Base-by-base conservation (phyloP, 495 filamentous ascomycete genomes). In the Penicillium pancosmium region DNA sequence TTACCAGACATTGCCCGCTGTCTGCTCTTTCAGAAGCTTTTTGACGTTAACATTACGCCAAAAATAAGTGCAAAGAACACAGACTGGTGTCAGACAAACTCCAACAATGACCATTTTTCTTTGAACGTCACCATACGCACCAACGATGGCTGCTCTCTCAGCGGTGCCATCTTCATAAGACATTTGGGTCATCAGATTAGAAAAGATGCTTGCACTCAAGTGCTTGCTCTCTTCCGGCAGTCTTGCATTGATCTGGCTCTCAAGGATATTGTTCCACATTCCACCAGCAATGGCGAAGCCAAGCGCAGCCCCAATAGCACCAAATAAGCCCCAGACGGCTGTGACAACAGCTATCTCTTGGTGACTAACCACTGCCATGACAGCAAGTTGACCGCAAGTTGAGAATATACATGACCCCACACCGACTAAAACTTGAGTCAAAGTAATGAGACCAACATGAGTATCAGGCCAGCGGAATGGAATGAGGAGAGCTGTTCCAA, bases 401-500 rank as follows among this genome's bases (percentile, higher is more conserved):
- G 87, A 43, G n/a, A 84, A 68, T 5, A 77, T 78, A 34, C 81
- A 80, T 13, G 81, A 83, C 19, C 77, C 74, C 40, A 90, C 76
- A 31, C 85, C 82, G 56, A 89, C 87, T 68, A 89, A 82, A 65
- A 91, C 85, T 67, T 91, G 84, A 62, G 80, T 84, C 82, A 89
- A 86, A 67, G 88, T 74, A 19, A 91, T 73, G 66, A 84, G 85
- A 10, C 85, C 87, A 21, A 88, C 67, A 52, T 76, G 60, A 21
- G 72, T 74, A 52, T 76, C 69, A 54, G 82, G 78, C 21, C 84
- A 80, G 35, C 87, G 84, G 78, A 88, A 90, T 59, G 67, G 81
- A 60, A 75, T 87, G 74, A 88, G 78, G 36, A 87, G 81, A 16
- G 85, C 80, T 3, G 65, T 61, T 7, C 64, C 78, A 27, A 87